Evolutionary conservation across 2,329 filamentous ascomycete genomes (phyloP).

Genomic region (Drechmeria coniospora): DNA sequence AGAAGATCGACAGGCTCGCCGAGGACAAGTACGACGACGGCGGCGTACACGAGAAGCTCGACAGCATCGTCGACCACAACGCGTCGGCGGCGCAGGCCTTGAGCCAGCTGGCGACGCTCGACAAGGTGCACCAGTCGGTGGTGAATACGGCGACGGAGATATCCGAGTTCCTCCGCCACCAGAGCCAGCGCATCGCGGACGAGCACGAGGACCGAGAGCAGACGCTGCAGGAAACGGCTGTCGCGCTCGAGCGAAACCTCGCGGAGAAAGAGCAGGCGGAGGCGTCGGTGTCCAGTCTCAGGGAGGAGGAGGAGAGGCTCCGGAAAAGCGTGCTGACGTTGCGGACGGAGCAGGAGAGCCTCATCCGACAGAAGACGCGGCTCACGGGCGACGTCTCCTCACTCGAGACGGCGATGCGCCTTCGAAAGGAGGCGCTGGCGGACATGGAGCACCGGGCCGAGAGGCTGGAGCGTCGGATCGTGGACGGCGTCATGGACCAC

Average conservation of each 20-base stretch:
- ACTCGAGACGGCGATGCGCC: constrained; percentile 74
- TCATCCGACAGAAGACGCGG: constrained; percentile 63
- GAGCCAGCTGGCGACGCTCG: constrained; percentile 64
- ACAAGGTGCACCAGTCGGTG: constrained; percentile 80
- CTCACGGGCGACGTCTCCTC: constrained; percentile 77
- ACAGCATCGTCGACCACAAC: constrained; percentile 44
- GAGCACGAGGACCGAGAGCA: constrained; percentile 67
- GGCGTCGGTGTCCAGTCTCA: constrained; percentile 33
- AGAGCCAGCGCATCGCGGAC: constrained; percentile 59
- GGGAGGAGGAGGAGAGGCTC: constrained; percentile 37
- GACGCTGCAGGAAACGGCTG: constrained; percentile 62
- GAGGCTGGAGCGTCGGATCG: constrained; percentile 74
- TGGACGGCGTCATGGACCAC: constrained; percentile 93
- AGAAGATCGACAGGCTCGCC: constrained; percentile 35
- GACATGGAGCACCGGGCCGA: constrained; percentile 85
- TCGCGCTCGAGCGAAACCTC: constrained; percentile 64
- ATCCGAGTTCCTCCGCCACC: constrained; percentile 62
- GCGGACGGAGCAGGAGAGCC: constrained; percentile 55
- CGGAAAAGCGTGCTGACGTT: constrained; percentile 41
- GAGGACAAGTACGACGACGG: constrained; percentile 26
- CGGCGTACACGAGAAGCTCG: constrained; percentile 21
- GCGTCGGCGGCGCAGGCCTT: constrained; percentile 54
- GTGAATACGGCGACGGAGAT: constrained; percentile 72
- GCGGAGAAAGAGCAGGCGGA: constrained; percentile 49
- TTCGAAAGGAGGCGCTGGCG: constrained; percentile 80